Evolutionary conservation across 306 rosid species (phyloP), one percentile per base, ranked within the genome.

Genomic region (Alnus glutinosa): DNA sequence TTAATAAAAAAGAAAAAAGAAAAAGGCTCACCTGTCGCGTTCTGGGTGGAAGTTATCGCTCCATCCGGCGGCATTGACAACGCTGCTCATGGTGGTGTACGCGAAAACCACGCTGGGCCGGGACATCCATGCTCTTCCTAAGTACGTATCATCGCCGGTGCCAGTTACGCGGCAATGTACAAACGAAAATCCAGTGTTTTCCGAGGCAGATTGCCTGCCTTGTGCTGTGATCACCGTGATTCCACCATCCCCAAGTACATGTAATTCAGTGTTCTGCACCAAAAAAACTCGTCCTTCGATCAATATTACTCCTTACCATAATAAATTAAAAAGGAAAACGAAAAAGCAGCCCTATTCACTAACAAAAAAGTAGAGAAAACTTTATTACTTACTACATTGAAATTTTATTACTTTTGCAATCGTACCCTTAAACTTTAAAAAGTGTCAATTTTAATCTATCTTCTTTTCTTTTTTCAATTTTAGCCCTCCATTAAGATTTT

Each of bases 61-160:
- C 98, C 97, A 91, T 0, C 89, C 97, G 2, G 0, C 9, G 0
- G 88, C 72, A 0, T 59, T 34, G 1, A 93, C 36, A 5, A 87
- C 70, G 6, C 1, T 3, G 9, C 69, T 19, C 84, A 93, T 74
- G 13, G 28, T 51, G 2, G 84, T 48, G 64, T 88, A 91, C 76
- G 97, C 64, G 59, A 55, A 91, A 5, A 89, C 59, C 19, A 82
- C 89, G 71, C 59, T 81, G 4, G 92, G 79, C 11, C 32, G 10
- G 3, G 81, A 1, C 77, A 74, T 85, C 93, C 95, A 93, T 2
- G 92, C 85, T 77, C 98, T 82, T 0, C 90, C 97, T 42, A 93
- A 77, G 46, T 12, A 83, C 1, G 92, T 50, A 39, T 74, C 81
- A 0, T 0, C 46, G 1, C 89, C 88, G 0, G 71, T 78, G 18